Conservation (phyloP, 2,329 filamentous ascomycete species). For the Orbilia brochopaga region DNA sequence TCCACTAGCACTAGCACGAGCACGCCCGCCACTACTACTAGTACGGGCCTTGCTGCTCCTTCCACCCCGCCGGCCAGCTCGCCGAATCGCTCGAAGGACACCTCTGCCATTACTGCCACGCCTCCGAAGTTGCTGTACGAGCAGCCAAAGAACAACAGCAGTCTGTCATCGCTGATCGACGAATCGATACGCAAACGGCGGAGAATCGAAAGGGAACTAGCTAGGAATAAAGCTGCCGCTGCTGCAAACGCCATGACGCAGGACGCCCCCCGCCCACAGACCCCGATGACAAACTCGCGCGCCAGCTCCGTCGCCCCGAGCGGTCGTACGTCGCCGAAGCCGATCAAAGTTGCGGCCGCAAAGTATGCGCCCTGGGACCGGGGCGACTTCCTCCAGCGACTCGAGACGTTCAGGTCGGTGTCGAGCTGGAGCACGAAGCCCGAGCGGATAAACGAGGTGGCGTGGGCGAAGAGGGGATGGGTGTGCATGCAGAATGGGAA, state of each 20-base stretch:
- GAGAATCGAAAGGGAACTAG: constrained; percentile 25
- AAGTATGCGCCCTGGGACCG: constrained; percentile 89
- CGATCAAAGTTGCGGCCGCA: constrained; percentile 56
- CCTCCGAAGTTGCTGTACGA: constrained; percentile 39
- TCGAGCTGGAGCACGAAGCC: constrained; percentile 95
- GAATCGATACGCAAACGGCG: constrained; percentile 45
- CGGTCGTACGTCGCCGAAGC: constrained; percentile 26
- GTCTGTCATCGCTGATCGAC: constrained; percentile 42
- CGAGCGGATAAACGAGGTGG: constrained; percentile 80
- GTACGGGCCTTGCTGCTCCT: not conserved
- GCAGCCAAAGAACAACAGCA: constrained; percentile 32
- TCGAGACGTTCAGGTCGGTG: constrained; percentile 88
- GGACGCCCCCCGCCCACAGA: constrained; percentile 18
- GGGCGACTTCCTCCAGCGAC: constrained; percentile 75
- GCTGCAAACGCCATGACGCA: constrained; percentile 2
- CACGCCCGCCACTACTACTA: constrained; percentile 14
- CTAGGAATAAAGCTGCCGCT: constrained; percentile 18
- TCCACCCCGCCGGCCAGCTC: constrained; percentile 5
- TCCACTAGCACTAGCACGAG: constrained; percentile 14
- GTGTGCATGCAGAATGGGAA: constrained; percentile 77
- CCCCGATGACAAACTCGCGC: constrained; percentile 22
- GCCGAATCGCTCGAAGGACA: constrained; percentile 10
- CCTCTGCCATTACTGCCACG: constrained; percentile 3
- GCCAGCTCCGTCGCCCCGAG: constrained; percentile 35
- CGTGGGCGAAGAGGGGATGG: constrained; percentile 96